Evolutionary conservation across 192 early-diverging fungal species (phyloP), one percentile per base, ranked within the genome.

Genomic region (Backusella morwellensis): DNA sequence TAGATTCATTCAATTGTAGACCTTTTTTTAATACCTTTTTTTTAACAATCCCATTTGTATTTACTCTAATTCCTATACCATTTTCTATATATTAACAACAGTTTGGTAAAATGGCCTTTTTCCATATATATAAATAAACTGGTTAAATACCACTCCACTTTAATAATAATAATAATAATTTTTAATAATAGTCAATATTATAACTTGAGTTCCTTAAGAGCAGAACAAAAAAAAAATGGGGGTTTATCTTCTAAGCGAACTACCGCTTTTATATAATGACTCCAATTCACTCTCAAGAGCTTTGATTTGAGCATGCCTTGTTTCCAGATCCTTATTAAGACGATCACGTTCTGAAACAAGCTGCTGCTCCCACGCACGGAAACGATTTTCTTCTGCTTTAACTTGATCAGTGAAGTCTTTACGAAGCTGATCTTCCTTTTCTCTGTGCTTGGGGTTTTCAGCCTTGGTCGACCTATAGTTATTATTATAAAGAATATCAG

Each of bases 401-500:
- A 99, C 98, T 85, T 99, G 97, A 82, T 99, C 97, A 26, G 97
- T 98, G 82, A 99, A 99, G 63, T 95, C 90, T 81, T 96, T 96
- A 77, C 97, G 90, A 81, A 99, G 91, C 59, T 88, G 89, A 82
- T 98, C 98, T 86, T 99, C 98, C 83, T 99, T 97, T 72, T 98
- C 95, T 85, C 97, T 96, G 93, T 97, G 97, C 84, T 97, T 97
- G 76, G 91, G 90, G 85, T 96, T 94, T 82, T 92, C 91, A 44
- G 84, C 85, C 81, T 92, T 93, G 81, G 88, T 91, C 82, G 88
- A 87, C 87, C 86, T 94, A 56, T 26, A 26, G 11, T 12, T 66
- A 40, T 12, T 40, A 40, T 2, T 32, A n/a, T 1, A 71, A 4
- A 14, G 12, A 35, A 19, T 23, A 59, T 59, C 6, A 56, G 21